These are phyloP conservation scores for Phalaenopsis hybrid DNA, from an alignment of 116 monocot species.

Conservation along the genomic window DNA sequence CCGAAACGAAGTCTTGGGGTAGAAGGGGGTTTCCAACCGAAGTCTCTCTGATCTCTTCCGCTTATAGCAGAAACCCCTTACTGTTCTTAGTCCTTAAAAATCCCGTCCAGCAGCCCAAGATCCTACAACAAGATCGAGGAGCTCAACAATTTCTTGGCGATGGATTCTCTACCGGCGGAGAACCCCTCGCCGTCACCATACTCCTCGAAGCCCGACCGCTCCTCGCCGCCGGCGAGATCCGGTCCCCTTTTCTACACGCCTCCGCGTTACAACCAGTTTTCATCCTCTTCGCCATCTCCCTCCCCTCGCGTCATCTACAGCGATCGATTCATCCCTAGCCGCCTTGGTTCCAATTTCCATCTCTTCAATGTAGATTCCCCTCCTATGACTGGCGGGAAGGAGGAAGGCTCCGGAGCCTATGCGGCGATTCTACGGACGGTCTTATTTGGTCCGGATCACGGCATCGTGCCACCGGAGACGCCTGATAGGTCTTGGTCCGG, in stretches of 20 bases:
- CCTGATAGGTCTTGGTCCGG: conserved; percentile 23
- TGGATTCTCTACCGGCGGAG: conserved; percentile 12
- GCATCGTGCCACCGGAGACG: conserved; percentile 16
- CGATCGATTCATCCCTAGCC: conserved; percentile 86
- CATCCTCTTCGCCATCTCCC: conserved; percentile 13
- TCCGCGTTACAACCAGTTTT: conserved; percentile 5
- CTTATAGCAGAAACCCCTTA: not conserved
- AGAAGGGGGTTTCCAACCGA: not conserved
- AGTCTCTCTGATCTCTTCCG: not conserved
- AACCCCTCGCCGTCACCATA: conserved; percentile 13
- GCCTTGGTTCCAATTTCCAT: conserved; percentile 69
- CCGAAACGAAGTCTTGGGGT: not conserved
- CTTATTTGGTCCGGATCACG: conserved; percentile 23
- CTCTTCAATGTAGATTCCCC: conserved; percentile 53
- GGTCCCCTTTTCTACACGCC: conserved; percentile 8
- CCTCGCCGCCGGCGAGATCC: not conserved
- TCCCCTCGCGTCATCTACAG: conserved; percentile 53
- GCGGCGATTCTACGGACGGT: conserved; percentile 25
- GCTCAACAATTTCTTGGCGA: not conserved
- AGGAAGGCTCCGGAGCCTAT: conserved; percentile 21
- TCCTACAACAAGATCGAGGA: not conserved
- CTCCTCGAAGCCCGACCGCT: conserved; percentile 21
- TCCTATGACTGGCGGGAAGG: conserved; percentile 11
- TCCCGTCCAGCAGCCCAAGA: not conserved
- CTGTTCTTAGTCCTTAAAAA: not conserved